Conservation (phyloP, 2,329 filamentous ascomycete genomes). For the Fusarium bactridioides region DNA sequence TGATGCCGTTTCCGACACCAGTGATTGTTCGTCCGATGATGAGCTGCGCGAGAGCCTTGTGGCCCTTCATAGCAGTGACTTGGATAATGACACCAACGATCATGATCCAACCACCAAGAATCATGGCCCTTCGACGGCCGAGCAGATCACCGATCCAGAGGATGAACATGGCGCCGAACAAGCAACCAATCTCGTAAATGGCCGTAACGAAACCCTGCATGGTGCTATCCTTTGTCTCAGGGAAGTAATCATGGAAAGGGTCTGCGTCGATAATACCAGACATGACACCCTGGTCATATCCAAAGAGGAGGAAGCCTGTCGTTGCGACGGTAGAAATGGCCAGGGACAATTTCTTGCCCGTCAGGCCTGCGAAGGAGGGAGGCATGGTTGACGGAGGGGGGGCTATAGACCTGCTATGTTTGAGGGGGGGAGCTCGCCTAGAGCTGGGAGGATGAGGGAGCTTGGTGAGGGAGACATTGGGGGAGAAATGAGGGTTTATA, state of each 20-base stretch:
- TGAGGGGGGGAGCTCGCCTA: slow-evolving; percentile 12
- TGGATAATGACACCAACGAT: slow-evolving; percentile 68
- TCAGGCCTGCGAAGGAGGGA: slow-evolving; percentile 65
- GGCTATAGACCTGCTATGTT: slow-evolving; percentile 29
- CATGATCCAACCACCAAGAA: slow-evolving; percentile 65
- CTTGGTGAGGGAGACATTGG: not conserved
- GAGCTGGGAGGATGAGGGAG: slow-evolving; percentile 13
- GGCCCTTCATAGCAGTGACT: slow-evolving; percentile 51
- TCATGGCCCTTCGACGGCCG: slow-evolving; percentile 62
- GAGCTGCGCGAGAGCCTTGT: slow-evolving; percentile 54
- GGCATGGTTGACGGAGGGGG: slow-evolving; percentile 51
- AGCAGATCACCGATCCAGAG: slow-evolving; percentile 62
- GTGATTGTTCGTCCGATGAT: slow-evolving; percentile 61
- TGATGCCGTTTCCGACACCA: slow-evolving; percentile 59
- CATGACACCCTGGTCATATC: slow-evolving; percentile 65
- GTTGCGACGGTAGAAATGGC: slow-evolving; percentile 70
- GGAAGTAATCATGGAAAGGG: slow-evolving; percentile 59
- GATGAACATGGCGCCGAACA: slow-evolving; percentile 58
- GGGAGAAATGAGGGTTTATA: slow-evolving; percentile 21
- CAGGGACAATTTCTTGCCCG: slow-evolving; percentile 63
- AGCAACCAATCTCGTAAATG: slow-evolving; percentile 62
- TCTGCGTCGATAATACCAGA: slow-evolving; percentile 60
- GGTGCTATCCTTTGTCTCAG: slow-evolving; percentile 53
- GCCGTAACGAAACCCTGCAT: slow-evolving; percentile 59
- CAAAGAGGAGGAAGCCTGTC: slow-evolving; percentile 68